Percentiles rank a stretch among this genome's conserved stretches.
phyloP scores from a whole-genome alignment of 2,329 filamentous ascomycete species.

The Pseudocercospora musae region DNA sequence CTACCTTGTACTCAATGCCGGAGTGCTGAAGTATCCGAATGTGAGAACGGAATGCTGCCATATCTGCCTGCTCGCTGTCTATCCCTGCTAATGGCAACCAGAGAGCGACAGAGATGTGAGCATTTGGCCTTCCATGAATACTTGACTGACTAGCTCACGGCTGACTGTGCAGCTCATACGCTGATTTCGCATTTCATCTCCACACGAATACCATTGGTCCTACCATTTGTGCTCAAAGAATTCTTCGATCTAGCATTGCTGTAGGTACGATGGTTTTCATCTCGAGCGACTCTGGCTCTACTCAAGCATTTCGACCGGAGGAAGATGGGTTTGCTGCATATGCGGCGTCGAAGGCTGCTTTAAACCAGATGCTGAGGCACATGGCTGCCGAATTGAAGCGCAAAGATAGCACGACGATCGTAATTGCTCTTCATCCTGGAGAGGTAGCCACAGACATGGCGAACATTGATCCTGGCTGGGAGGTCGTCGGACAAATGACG shows the following conservation, averaged over 20 bases:
- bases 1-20: slow-evolving; percentile 57
- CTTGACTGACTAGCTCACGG: neutral
- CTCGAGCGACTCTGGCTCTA: slow-evolving; percentile 56
- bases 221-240: slow-evolving; percentile 54
- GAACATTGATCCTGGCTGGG: slow-evolving; percentile 51
- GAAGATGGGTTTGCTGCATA: slow-evolving; percentile 60
- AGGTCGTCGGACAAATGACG: slow-evolving; percentile 52
- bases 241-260: slow-evolving; percentile 47
- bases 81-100: slow-evolving; percentile 24
- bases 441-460: slow-evolving; percentile 57
- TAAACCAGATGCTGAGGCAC: slow-evolving; percentile 56
- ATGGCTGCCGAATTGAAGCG: slow-evolving; percentile 55
- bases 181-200: slow-evolving; percentile 54
- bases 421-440: slow-evolving; percentile 57
- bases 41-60: slow-evolving; percentile 37
- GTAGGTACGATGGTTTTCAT: slow-evolving; percentile 56
- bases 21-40: slow-evolving; percentile 56
- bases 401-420: slow-evolving; percentile 47
- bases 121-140: slow-evolving; percentile 15
- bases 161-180: slow-evolving; percentile 44
- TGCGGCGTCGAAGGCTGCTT: slow-evolving; percentile 54
- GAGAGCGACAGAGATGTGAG: slow-evolving; percentile 52
- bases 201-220: slow-evolving; percentile 59
- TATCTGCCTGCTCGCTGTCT: neutral
- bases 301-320: slow-evolving; percentile 50